These are phyloP conservation scores for Arabis alpina DNA, from an alignment of 345 rosid species.

Conservation along the genomic window DNA sequence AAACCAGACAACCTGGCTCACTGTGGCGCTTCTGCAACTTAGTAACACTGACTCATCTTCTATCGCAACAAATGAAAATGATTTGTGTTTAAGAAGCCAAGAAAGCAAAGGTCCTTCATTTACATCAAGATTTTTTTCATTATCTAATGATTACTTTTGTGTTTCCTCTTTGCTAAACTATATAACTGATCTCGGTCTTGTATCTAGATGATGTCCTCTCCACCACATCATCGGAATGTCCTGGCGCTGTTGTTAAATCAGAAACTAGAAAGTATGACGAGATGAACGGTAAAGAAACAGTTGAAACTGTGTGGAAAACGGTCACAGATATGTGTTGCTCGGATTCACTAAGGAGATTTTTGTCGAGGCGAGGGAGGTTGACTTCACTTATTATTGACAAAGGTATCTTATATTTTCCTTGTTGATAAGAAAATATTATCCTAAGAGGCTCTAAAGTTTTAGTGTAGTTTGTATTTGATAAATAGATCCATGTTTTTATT, in stretches of 20 bases:
- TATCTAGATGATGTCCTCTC: slow-evolving; percentile 41
- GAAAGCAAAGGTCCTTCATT: slow-evolving; percentile 50
- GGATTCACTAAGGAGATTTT: slow-evolving; percentile 71
- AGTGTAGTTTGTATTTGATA: not conserved
- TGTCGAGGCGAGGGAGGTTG: slow-evolving; percentile 75
- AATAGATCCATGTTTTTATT: not conserved
- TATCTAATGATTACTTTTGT: not conserved
- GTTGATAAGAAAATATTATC: too few species aligned
- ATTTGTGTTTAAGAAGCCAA: slow-evolving; percentile 50
- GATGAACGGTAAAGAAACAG: slow-evolving; percentile 49
- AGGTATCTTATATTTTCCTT: slow-evolving; percentile 49
- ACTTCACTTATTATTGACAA: slow-evolving; percentile 68
- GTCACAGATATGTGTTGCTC: slow-evolving; percentile 69
- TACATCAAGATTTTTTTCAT: not conserved
- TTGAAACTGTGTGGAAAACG: slow-evolving; percentile 74
- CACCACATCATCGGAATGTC: slow-evolving; percentile 57
- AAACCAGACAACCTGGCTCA: slow-evolving; percentile 95
- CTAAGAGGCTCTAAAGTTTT: not conserved
- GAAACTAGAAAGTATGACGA: slow-evolving; percentile 45
- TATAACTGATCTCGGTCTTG: slow-evolving; percentile 25
- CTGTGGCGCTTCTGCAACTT: slow-evolving; percentile 89
- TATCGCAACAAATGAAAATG: slow-evolving; percentile 50
- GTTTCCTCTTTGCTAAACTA: slow-evolving; percentile 16
- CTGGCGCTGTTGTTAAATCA: slow-evolving; percentile 50
- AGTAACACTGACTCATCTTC: slow-evolving; percentile 64